These are phyloP conservation scores for Ricinus communis DNA, from an alignment of 345 rosid genomes.

Conservation along the genomic window DNA sequence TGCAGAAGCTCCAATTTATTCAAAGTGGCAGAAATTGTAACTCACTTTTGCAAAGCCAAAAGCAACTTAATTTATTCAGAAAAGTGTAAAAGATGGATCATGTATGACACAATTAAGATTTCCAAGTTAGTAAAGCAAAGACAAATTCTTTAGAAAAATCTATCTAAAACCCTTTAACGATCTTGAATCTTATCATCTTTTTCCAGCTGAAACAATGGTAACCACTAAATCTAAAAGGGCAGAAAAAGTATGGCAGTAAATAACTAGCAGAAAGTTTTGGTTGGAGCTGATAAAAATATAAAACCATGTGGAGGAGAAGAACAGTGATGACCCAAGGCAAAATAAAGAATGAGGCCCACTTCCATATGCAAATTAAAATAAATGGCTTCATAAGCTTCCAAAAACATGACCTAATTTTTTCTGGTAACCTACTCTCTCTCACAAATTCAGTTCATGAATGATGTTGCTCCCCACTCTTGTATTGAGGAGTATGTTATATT, in stretches of 20 bases:
- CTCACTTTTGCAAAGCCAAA: background rate
- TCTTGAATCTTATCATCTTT: background rate
- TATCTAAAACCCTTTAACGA: background rate
- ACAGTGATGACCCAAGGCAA: background rate
- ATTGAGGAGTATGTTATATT: too few species aligned
- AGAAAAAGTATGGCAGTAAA: too few species aligned
- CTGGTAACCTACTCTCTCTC: slow-evolving; percentile 17
- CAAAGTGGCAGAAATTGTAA: background rate
- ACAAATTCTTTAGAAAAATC: background rate
- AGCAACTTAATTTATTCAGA: background rate
- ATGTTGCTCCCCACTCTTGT: background rate
- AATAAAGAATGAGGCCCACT: background rate
- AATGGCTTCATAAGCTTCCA: background rate
- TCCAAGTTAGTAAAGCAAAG: too few species aligned
- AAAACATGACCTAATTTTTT: slow-evolving; percentile 27
- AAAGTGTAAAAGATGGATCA: too few species aligned
- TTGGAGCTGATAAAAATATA: too few species aligned
- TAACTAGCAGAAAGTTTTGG: background rate
- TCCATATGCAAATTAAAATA: background rate
- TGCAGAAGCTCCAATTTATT: background rate
- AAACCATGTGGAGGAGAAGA: background rate
- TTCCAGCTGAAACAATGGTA: background rate
- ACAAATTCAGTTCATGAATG: background rate
- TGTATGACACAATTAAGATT: background rate
- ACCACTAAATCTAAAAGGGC: background rate